Conservation (phyloP, 176 grass and related monocot genomes). For the Rhynchospora breviuscula region DNA sequence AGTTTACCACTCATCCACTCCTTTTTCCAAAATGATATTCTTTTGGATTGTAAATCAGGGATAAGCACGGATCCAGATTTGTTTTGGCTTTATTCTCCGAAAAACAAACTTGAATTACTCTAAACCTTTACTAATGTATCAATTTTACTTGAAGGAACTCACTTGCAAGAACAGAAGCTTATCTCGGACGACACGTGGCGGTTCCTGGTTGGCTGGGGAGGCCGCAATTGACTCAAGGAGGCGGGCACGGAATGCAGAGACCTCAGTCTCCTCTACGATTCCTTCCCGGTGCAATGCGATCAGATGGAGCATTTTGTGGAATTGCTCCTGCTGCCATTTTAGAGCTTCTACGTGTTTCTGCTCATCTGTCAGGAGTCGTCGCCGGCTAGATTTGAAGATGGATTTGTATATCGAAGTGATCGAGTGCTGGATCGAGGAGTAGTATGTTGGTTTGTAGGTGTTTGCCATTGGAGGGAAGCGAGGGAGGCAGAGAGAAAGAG, state of each 20-base stretch:
- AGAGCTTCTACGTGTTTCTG: slow-evolving; percentile 71
- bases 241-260: slow-evolving; percentile 53
- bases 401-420: slow-evolving; percentile 92
- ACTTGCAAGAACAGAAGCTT: slow-evolving; percentile 96
- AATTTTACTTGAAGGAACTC: background rate
- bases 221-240: slow-evolving; percentile 59
- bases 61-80: background rate
- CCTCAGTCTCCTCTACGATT: slow-evolving; percentile 66
- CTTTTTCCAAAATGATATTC: background rate
- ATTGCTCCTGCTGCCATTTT: slow-evolving; percentile 95
- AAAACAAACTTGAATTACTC: background rate
- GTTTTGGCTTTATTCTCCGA: background rate
- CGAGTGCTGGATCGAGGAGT: slow-evolving; percentile 89
- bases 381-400: slow-evolving; percentile 51
- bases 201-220: slow-evolving; percentile 42
- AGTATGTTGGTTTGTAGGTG: slow-evolving; percentile 80
- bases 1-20: background rate
- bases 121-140: background rate
- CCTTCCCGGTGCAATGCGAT: slow-evolving; percentile 72
- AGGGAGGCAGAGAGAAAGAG: background rate
- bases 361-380: slow-evolving; percentile 59
- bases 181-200: slow-evolving; percentile 49
- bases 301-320: slow-evolving; percentile 93
- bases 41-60: background rate
- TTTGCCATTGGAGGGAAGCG: slow-evolving; percentile 39